Conservation (phyloP, 2,329 filamentous ascomycete genomes). For the Fusarium veterinarium region DNA sequence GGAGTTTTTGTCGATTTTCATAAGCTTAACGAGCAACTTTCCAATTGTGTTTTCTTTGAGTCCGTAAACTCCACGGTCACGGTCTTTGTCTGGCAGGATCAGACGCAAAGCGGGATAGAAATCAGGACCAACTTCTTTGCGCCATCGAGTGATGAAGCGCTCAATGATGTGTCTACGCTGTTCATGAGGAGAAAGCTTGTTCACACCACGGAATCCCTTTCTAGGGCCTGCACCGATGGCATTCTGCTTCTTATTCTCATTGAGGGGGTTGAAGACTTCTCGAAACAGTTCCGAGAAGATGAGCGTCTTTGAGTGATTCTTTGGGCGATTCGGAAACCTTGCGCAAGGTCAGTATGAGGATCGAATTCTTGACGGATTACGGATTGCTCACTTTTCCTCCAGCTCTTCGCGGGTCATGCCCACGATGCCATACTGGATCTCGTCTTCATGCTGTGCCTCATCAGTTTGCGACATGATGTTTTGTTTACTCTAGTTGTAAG, state of each 20-base stretch:
- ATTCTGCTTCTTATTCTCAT: slow-evolving; percentile 82
- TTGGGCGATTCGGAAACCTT: slow-evolving; percentile 85
- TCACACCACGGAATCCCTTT: slow-evolving; percentile 67
- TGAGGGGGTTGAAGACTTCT: slow-evolving; percentile 82
- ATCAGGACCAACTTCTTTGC: slow-evolving; percentile 87
- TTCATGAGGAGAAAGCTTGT: slow-evolving; percentile 77
- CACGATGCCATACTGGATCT: slow-evolving; percentile 60
- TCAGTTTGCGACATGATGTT: slow-evolving; percentile 34
- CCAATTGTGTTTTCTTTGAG: slow-evolving; percentile 93
- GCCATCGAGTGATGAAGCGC: slow-evolving; percentile 87
- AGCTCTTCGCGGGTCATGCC: slow-evolving; percentile 56
- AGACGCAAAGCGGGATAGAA: slow-evolving; percentile 93
- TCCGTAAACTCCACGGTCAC: slow-evolving; percentile 91
- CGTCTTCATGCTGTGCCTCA: slow-evolving; percentile 62
- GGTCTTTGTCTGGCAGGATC: slow-evolving; percentile 92
- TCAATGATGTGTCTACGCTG: slow-evolving; percentile 84
- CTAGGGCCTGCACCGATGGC: slow-evolving; percentile 67
- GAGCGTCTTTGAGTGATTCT: slow-evolving; percentile 81
- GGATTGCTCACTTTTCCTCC: slow-evolving; percentile 54
- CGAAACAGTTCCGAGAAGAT: slow-evolving; percentile 84
- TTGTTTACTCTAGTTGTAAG: slow-evolving; percentile 20
- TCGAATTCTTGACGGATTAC: background rate
- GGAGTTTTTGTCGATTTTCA: slow-evolving; percentile 91
- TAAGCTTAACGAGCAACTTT: slow-evolving; percentile 88
- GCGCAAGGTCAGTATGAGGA: slow-evolving; percentile 33